Conservation (phyloP, 2,329 filamentous ascomycete species). For the Plenodomus lindquistii region DNA sequence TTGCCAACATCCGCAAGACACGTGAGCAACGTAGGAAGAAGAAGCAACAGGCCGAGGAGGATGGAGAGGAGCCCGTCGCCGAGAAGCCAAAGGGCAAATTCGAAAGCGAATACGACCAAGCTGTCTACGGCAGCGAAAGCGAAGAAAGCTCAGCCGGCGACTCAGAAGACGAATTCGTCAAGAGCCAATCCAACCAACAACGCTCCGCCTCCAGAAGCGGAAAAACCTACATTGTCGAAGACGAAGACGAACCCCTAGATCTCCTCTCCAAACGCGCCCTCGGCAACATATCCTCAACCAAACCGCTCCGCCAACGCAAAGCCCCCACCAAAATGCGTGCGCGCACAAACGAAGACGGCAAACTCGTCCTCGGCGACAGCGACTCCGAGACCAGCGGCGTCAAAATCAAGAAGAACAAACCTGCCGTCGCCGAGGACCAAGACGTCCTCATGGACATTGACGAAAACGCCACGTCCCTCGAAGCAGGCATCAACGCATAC, state of each 20-base stretch:
- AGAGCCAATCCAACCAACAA: slow-evolving; percentile 33
- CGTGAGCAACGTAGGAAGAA: slow-evolving; percentile 89
- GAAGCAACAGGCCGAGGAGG: slow-evolving; percentile 70
- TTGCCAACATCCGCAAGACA: slow-evolving; percentile 93
- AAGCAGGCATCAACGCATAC: slow-evolving; percentile 63
- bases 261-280: slow-evolving; percentile 86
- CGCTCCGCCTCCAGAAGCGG: slow-evolving; percentile 49
- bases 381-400: slow-evolving; percentile 46
- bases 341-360: slow-evolving; percentile 71
- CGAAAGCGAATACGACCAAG: slow-evolving; percentile 92
- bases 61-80: slow-evolving; percentile 49
- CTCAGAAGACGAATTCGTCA: slow-evolving; percentile 43
- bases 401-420: slow-evolving; percentile 29
- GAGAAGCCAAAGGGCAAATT: slow-evolving; percentile 65
- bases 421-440: slow-evolving; percentile 45
- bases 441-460: slow-evolving; percentile 64
- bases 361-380: slow-evolving; percentile 71
- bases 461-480: slow-evolving; percentile 50
- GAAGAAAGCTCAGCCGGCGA: slow-evolving; percentile 56
- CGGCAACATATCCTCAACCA: slow-evolving; percentile 90
- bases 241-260: slow-evolving; percentile 93
- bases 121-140: slow-evolving; percentile 75
- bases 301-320: slow-evolving; percentile 68
- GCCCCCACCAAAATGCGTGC: slow-evolving; percentile 51
- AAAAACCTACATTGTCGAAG: slow-evolving; percentile 87